These are phyloP conservation scores for Thalassiosira mediterranea DNA, from an alignment of 352 stramenopile species.

Conservation along the genomic window DNA sequence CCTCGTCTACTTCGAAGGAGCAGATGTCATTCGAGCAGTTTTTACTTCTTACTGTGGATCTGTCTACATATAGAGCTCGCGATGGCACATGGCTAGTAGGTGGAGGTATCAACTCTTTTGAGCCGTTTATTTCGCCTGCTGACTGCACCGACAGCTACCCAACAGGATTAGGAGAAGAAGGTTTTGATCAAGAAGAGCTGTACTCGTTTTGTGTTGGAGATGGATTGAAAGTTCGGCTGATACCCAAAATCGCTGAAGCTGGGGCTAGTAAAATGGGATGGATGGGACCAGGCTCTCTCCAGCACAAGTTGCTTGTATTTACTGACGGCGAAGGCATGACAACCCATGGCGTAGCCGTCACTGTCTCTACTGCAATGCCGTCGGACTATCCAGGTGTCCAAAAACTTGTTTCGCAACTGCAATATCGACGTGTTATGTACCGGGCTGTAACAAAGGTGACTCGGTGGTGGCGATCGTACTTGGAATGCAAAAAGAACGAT, in stretches of 20 bases:
- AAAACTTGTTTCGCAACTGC: constrained; percentile 53
- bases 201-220: constrained; percentile 57
- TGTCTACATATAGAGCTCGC: not conserved
- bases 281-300: constrained; percentile 46
- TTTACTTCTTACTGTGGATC: constrained; percentile 13
- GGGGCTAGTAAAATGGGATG: constrained; percentile 53
- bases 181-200: constrained; percentile 15
- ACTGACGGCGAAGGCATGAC: constrained; percentile 7
- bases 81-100: not conserved
- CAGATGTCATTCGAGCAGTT: constrained; percentile 14
- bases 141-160: constrained; percentile 19
- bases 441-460: too few relatives aligned
- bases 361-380: constrained; percentile 17
- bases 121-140: constrained; percentile 8
- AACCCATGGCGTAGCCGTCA: not conserved
- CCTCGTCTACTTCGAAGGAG: not conserved
- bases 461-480: too few relatives aligned
- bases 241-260: constrained; percentile 43
- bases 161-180: not conserved
- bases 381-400: constrained; percentile 51
- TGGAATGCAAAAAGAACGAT: too few relatives aligned
- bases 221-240: constrained; percentile 48
- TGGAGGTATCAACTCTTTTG: constrained; percentile 11
- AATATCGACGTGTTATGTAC: too few relatives aligned
- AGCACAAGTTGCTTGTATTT: constrained; percentile 54